Evolutionary conservation across 495 filamentous ascomycete genomes (phyloP), one percentile per base, ranked within the genome.

Genomic region (Oidiodendron maius): DNA sequence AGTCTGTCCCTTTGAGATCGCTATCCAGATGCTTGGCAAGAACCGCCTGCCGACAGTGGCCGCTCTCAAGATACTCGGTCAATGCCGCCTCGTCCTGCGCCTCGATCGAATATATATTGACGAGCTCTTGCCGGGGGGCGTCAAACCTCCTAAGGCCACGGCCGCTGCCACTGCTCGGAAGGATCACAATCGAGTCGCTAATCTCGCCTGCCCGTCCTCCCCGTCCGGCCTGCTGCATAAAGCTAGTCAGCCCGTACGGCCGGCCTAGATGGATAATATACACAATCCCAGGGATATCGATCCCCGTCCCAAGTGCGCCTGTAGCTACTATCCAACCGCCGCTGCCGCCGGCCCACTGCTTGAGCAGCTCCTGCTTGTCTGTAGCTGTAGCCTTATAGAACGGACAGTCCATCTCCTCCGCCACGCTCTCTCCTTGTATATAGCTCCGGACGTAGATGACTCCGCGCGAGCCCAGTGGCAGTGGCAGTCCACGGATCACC

Each of bases 201-300:
- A 28, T 25, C 42, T 45, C 42, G 9, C 44, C 28, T 17, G 25
- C 32, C 30, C 44, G 11, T 6, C 44, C 44, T n/a, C 26, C 26
- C 11, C 44, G 44, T 32, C 44, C 26, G 15, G 44, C 24, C 28
- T 47, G 16, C 38, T 47, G 44, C 22, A 32, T 17, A 47, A 23
- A 47, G 44, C 38, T 32, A 23, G 38, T 47, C 32, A 47, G 16
- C 4, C 44, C 17, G 22, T 47, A 47, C 28, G 44, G 44, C 4
- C 21, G 11, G 24, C 32, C 16, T 10, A 47, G 16, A 22, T 47
- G 44, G 12, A 47, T 15, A 17, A 47, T 38, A 17, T 47, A 38
- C 3, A 47, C 34, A 16, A 47, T 38, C n/a, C 44, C 28, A 13
- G 44, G 44, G 16, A 18, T 17, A 21, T 47, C 44, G 13, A n/a